Base-by-base conservation (phyloP, 768 basidiomycete species). In the Leucogyrophana mollusca region DNA sequence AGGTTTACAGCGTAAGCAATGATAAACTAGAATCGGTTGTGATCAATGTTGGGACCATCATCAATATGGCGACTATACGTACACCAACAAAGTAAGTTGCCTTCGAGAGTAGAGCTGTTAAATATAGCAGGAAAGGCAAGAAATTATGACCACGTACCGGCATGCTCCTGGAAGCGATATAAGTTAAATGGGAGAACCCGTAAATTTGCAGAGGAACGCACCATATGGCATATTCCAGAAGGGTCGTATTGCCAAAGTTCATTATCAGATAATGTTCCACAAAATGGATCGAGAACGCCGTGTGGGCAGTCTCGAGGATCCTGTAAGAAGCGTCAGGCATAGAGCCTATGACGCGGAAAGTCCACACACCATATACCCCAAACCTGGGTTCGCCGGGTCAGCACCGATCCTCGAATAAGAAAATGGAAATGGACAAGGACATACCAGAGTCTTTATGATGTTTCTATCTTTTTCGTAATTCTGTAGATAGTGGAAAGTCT, bases 251-350 rank as follows among this genome's bases (percentile, higher is more conserved):
- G 10, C 30, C 21, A 3, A 53, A 56, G 34, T 57, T 45, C 13
- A 45, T 22, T 13, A 56, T 57, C 38, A 56, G 9, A 36, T 57
- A 56, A 10, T 40, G 39, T 42, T 56, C 45, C 4, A 57, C 1
- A 9, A 47, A 27, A 21, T 56, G 41, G 32, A 56, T 35, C 6
- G 55, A 53, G 13, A 56, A 42, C 9, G 38, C 42, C 4, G 52
- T 47, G 21, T 56, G 55, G 3, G 39, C 20, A 4, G 35, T 56
- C 36, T 56, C 55, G 18, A 56, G 38, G 21, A 50, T 24, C 46
- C 55, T 56, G n/a, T n/a, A n/a, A n/a, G n/a, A n/a, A n/a, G n/a
- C n/a, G n/a, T n/a, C n/a, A n/a, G n/a, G n/a, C n/a, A n/a, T n/a
- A n/a, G n/a, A n/a, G n/a, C n/a, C n/a, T n/a, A n/a, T n/a, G n/a